Evolutionary conservation across 768 basidiomycete species (phyloP).

Genomic region (Leccinum longicurvipes): DNA sequence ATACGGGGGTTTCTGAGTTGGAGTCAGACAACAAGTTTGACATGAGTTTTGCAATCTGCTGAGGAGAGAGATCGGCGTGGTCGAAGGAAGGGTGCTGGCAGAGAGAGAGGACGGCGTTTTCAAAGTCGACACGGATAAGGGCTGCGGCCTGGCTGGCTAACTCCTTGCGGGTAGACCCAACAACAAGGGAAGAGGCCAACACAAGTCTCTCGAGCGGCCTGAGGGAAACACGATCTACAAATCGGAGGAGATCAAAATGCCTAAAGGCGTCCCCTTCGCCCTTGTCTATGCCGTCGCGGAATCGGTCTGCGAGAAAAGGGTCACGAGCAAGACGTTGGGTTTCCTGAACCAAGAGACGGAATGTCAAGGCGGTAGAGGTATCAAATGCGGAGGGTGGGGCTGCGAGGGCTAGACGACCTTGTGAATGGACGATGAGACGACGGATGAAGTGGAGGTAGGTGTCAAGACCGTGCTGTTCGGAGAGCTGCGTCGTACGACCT

Average conservation of each 20-base stretch:
- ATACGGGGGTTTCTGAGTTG: constrained; percentile 62
- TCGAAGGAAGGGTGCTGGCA: constrained; percentile 82
- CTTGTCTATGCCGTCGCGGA: constrained; percentile 86
- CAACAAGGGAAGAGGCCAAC: constrained; percentile 70
- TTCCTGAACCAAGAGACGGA: constrained; percentile 84
- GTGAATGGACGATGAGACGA: constrained; percentile 87
- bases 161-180: constrained; percentile 58
- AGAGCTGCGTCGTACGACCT: constrained; percentile 58
- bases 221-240: constrained; percentile 77
- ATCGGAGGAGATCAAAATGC: constrained; percentile 79
- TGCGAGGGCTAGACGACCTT: constrained; percentile 60
- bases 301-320: constrained; percentile 86
- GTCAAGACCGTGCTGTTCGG: constrained; percentile 95
- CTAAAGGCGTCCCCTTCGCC: constrained; percentile 83
- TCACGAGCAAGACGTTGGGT: constrained; percentile 86
- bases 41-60: constrained; percentile 76
- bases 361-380: constrained; percentile 73
- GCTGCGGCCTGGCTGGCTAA: constrained; percentile 55
- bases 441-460: constrained; percentile 98
- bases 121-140: constrained; percentile 75
- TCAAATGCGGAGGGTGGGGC: constrained; percentile 65
- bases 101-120: constrained; percentile 69
- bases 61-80: constrained; percentile 70
- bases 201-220: constrained; percentile 78
- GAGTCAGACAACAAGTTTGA: constrained; percentile 74